A percentile compares a stretch with the other conserved stretches of the same genome.
Conservation (phyloP, 306 rosid species). For the Biancaea sappan region DNA sequence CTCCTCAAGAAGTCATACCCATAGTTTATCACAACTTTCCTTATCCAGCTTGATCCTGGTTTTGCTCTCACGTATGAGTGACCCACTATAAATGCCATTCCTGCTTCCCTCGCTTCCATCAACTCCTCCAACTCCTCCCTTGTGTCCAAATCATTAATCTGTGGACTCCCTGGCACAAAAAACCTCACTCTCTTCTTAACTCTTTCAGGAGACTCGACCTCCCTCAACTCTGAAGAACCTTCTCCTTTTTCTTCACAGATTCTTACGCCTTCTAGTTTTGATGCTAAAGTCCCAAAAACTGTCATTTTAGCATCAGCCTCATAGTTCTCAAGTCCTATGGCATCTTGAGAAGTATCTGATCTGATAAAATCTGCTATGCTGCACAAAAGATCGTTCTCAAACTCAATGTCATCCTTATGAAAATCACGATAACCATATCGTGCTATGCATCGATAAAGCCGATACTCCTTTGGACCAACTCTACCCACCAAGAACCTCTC, state of each 20-base stretch:
- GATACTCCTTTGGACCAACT: conserved; percentile 87
- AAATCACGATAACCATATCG: conserved; percentile 89
- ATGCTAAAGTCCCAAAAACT: conserved; percentile 83
- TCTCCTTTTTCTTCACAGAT: conserved; percentile 57
- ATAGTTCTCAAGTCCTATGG: conserved; percentile 34
- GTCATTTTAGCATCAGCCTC: conserved; percentile 73
- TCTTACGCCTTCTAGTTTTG: conserved; percentile 65
- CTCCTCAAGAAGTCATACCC: conserved; percentile 90
- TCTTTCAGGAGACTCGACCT: conserved; percentile 54
- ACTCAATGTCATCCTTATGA: conserved; percentile 84
- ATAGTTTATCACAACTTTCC: conserved; percentile 68
- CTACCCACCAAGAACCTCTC: conserved; percentile 95
- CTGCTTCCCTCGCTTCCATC: conserved; percentile 94
- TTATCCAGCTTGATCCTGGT: conserved; percentile 83
- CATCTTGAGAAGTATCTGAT: conserved; percentile 54
- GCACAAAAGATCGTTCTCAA: conserved; percentile 85
- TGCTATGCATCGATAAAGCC: conserved; percentile 89
- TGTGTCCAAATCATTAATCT: conserved; percentile 55
- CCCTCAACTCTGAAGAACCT: conserved; percentile 64
- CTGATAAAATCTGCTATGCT: conserved; percentile 87
- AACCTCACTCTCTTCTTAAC: conserved; percentile 79
- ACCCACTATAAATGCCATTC: conserved; percentile 88
- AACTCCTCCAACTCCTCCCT: conserved; percentile 73
- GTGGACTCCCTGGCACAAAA: conserved; percentile 67
- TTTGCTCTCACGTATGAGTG: conserved; percentile 88